Evolutionary conservation across 1,284 basidiomycete species (phyloP).

Genomic region (Puccinia polysora): DNA sequence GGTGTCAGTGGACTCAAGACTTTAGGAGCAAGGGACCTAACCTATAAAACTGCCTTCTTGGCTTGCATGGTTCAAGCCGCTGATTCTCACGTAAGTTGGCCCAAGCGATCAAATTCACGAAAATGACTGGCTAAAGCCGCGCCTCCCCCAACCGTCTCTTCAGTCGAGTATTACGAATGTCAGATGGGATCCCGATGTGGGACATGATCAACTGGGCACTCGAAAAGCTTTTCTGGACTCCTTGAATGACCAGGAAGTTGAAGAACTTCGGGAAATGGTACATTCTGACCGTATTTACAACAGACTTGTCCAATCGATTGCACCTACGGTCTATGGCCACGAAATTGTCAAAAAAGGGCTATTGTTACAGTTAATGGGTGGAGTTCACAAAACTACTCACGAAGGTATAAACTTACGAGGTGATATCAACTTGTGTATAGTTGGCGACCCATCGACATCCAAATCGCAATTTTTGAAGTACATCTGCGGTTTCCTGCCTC

Average conservation of each 20-base stretch:
- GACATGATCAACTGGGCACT: constrained; percentile 67
- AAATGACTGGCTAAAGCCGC: too few species aligned
- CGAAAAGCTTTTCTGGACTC: constrained; percentile 67
- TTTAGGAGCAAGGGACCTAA: constrained; percentile 87
- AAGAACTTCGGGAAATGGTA: constrained; percentile 91
- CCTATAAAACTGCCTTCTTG: constrained; percentile 97
- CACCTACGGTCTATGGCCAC: constrained; percentile 96
- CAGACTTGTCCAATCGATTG: constrained; percentile 86
- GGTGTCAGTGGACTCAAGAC: constrained; percentile 93
- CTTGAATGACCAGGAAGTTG: constrained; percentile 86
- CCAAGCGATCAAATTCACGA: too few species aligned
- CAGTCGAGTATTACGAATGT: constrained; percentile 12
- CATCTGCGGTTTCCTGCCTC: constrained; percentile 96
- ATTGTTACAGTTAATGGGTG: constrained; percentile 97
- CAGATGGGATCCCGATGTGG: constrained; percentile 67
- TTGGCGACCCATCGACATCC: constrained; percentile 92
- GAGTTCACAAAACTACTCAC: constrained; percentile 91
- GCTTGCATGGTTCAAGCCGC: constrained; percentile 95
- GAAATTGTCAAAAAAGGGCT: constrained; percentile 98
- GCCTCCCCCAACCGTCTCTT: background rate
- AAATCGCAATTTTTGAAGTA: constrained; percentile 99
- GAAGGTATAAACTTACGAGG: constrained; percentile 97
- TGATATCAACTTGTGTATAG: constrained; percentile 97
- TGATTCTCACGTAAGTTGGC: constrained; percentile 68
- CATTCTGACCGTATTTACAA: constrained; percentile 89